Percentiles rank a stretch among this genome's conserved stretches.
Evolutionary conservation across 2,329 filamentous ascomycete species (phyloP).

Genomic region (Clarireedia homoeocarpa): DNA sequence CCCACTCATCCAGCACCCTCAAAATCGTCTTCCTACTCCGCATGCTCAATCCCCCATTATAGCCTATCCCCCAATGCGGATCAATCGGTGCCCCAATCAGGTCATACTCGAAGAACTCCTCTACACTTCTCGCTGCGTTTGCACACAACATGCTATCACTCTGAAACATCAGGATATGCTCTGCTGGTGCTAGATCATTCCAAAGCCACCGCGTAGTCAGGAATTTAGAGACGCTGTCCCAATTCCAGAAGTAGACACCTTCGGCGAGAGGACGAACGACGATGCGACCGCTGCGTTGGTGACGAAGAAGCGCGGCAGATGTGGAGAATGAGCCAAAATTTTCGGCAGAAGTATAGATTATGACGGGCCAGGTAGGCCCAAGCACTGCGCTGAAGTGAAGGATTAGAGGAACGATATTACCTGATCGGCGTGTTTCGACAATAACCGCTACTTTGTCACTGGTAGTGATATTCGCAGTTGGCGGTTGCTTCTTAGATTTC

Average conservation of each 20-base stretch:
- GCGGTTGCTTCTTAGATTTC: neutral
- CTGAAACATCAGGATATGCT: conserved; percentile 30
- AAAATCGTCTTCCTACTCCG: conserved; percentile 31
- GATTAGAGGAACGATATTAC: conserved; percentile 31
- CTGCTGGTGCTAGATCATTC: conserved; percentile 28
- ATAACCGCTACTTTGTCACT: conserved; percentile 32
- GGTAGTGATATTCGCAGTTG: conserved; percentile 18
- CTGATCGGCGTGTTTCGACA: conserved; percentile 30
- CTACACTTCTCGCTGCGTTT: conserved; percentile 28
- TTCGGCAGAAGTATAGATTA: conserved; percentile 33
- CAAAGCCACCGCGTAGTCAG: conserved; percentile 30
- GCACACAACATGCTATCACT: conserved; percentile 31
- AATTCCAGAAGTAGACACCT: conserved; percentile 30
- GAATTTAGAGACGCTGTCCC: conserved; percentile 31
- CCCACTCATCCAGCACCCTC: conserved; percentile 24
- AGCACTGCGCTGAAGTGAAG: conserved; percentile 34
- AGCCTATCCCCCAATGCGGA: conserved; percentile 24
- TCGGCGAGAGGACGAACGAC: conserved; percentile 33
- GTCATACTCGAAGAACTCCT: conserved; percentile 31
- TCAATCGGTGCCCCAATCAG: conserved; percentile 32
- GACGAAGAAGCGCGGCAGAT: conserved; percentile 32
- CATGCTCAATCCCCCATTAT: conserved; percentile 33
- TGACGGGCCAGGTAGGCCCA: conserved; percentile 37
- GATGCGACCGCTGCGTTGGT: conserved; percentile 28
- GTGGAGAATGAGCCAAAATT: conserved; percentile 26